Conservation (phyloP, 768 basidiomycete genomes). For the Phylloporus sp. region DNA sequence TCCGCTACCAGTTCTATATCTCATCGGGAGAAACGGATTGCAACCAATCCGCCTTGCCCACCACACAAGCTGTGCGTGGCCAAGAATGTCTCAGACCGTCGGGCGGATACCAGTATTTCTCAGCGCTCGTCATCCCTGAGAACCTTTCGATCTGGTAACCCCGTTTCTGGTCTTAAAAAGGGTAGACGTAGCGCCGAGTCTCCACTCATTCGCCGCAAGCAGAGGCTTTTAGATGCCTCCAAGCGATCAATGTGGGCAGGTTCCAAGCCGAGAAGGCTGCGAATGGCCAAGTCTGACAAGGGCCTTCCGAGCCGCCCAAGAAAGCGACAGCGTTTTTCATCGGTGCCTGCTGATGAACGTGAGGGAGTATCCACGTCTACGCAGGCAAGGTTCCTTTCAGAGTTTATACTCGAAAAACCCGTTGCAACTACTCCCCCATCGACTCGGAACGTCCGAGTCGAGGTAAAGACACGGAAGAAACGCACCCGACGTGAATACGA, state of each 20-base stretch:
- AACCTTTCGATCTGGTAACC: background rate
- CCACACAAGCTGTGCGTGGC: background rate
- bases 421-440: background rate
- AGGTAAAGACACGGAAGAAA: slow-evolving; percentile 10
- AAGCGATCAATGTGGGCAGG: background rate
- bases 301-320: background rate
- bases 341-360: background rate
- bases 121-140: background rate
- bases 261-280: background rate
- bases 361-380: background rate
- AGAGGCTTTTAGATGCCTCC: background rate
- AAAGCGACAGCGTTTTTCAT: slow-evolving; percentile 15
- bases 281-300: background rate
- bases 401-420: background rate
- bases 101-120: background rate
- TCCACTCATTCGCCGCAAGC: background rate
- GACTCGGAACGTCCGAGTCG: background rate
- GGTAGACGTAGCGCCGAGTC: background rate
- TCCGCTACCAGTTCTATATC: background rate
- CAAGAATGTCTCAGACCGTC: background rate
- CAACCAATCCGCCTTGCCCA: slow-evolving; percentile 3
- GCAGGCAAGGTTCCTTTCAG: background rate
- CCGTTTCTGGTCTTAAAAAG: background rate
- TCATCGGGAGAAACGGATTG: slow-evolving; percentile 12
- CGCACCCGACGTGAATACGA: slow-evolving; percentile 20